phyloP scores from a whole-genome alignment of 495 filamentous ascomycete species.

The Xylaria longipes region DNA sequence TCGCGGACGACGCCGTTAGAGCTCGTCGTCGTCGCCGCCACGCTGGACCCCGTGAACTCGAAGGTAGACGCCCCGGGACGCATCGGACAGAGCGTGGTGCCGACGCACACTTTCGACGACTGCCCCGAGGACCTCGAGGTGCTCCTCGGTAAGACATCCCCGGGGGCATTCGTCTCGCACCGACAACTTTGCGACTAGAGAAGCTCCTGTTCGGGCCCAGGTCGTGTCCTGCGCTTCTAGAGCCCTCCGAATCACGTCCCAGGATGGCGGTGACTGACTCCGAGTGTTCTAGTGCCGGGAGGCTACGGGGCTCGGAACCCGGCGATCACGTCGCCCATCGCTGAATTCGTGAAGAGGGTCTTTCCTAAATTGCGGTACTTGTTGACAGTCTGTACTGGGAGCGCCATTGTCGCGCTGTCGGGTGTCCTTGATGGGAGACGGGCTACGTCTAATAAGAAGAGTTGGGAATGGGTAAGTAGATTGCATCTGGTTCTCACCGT shows the following conservation, averaged over 20 bases:
- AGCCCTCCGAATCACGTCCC: neutral
- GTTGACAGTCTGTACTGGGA: conserved; percentile 68
- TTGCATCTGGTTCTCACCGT: neutral
- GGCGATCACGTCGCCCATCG: conserved; percentile 41
- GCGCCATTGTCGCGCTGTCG: conserved; percentile 55
- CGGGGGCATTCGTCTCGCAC: neutral
- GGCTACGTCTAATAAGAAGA: conserved; percentile 63
- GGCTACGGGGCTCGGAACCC: conserved; percentile 60
- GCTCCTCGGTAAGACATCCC: conserved; percentile 49
- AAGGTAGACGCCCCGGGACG: conserved; percentile 27
- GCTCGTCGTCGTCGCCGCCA: conserved; percentile 59
- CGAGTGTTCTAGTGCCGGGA: conserved; percentile 57
- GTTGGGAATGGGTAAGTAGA: conserved; percentile 45
- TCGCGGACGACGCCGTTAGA: conserved; percentile 44
- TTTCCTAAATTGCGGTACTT: conserved; percentile 60
- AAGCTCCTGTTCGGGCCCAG: neutral
- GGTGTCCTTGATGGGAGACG: conserved; percentile 64
- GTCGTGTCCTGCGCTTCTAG: neutral
- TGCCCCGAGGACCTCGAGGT: conserved; percentile 62
- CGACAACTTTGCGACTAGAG: neutral
- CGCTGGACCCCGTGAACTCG: conserved; percentile 56
- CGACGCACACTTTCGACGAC: conserved; percentile 66
- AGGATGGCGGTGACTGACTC: neutral
- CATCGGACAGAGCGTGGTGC: conserved; percentile 54
- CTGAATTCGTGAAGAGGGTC: conserved; percentile 52